Base-by-base conservation (phyloP, 2,329 filamentous ascomycete species). In the Ophiosphaerella herpotricha region DNA sequence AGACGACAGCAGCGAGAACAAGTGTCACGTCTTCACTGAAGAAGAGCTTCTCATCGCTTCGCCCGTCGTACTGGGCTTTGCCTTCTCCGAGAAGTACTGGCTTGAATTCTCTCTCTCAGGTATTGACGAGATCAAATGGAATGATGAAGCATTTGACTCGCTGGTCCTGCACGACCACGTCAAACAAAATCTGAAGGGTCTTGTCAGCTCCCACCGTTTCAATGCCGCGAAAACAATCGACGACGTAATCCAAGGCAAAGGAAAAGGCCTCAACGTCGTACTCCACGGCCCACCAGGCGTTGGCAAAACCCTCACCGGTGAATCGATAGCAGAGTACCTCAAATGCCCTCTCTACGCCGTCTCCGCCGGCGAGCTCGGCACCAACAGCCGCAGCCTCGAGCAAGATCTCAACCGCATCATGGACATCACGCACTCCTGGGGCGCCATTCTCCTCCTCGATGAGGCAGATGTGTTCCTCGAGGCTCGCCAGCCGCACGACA, bases 41-140 rank as follows among this genome's bases (percentile, higher is more conserved):
- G 90, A 95, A 54, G 89, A 96, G 60, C 87, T 94, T 21, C 78
- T 96, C 5, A 87, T 95, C 41, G 86, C 91, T 2, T 93, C 89
- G 2, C 88, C 91, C 0, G 86, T 95, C 0, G 89, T 96, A 0
- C 81, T 95, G 1, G 92, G 91, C 0, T 96, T 96, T 63, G 85
- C 90, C 1, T 95, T 96, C 70, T 85, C 84, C 1, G 90, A 96
- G 73, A 96, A 96, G 74, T 79, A 90, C 8, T 97, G 91, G 92
- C 82, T 96, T 0, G 90, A 96, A 69, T 91, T 96, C 63, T 86
- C 85, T 0, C 86, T 97, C 16, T 89, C 88, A 0, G 86, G 87
- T 1, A 82, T 96, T 54, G 82, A 84, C 38, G 88, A 95, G 4
- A 93, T 96, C 54, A 81, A 85, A 32, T 96, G 89, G 89, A 93